Percentiles rank a stretch among this genome's conserved stretches.
phyloP scores from a whole-genome alignment of 1,139 yeast genomes.

The Arxiozyma bovina region DNA sequence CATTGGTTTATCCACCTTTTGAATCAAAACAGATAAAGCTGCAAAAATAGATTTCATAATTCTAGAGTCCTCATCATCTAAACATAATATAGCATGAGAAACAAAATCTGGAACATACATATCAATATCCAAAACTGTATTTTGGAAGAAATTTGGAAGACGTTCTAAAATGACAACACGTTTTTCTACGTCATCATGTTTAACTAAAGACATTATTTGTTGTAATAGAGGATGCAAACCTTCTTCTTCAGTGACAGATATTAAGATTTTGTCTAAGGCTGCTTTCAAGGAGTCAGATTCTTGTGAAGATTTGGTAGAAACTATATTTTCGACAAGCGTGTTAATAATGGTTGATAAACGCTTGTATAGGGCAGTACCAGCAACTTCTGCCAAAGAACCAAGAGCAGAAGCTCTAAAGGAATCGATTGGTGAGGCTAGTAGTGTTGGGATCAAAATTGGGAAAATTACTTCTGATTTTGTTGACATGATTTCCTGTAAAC shows the following conservation, averaged over 20 bases:
- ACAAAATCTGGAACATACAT: constrained; percentile 71
- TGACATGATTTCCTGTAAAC: constrained; percentile 87
- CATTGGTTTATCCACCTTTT: constrained; percentile 63
- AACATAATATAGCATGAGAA: constrained; percentile 55
- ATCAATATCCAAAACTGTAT: constrained; percentile 61
- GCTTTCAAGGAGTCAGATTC: constrained; percentile 38
- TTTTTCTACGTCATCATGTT: constrained; percentile 62
- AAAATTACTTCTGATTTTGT: constrained; percentile 83
- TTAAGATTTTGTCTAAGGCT: constrained; percentile 58
- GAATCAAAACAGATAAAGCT: constrained; percentile 57
- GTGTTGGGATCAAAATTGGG: constrained; percentile 86
- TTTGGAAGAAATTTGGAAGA: constrained; percentile 60
- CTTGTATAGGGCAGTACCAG: constrained; percentile 74
- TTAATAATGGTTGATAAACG: constrained; percentile 65
- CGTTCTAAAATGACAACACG: constrained; percentile 63
- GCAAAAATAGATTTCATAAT: constrained; percentile 65
- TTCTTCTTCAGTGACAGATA: constrained; percentile 68
- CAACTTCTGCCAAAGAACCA: constrained; percentile 83
- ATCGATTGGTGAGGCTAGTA: constrained; percentile 75
- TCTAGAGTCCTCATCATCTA: constrained; percentile 59
- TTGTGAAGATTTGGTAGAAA: constrained; percentile 33
- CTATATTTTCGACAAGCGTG: constrained; percentile 57
- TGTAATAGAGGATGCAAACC: constrained; percentile 82
- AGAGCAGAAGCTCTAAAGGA: constrained; percentile 78
- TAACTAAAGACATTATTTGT: constrained; percentile 65